Evolutionary conservation across 345 rosid species (phyloP), one percentile per base, ranked within the genome.

Genomic region (Arabidopsis arenosa): DNA sequence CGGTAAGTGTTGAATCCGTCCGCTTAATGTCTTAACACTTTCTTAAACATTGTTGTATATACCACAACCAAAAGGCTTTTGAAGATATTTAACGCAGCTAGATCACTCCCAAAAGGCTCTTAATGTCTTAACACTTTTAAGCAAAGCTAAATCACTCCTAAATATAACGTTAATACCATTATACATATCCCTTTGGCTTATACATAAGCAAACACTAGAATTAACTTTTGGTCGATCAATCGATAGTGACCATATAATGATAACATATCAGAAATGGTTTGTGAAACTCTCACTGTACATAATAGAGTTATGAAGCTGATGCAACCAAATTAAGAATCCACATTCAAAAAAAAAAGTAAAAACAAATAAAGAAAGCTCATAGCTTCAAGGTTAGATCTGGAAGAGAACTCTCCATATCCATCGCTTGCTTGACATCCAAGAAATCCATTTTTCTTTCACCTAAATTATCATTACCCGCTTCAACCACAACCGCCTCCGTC

Each of bases 371-470:
- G 47, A 63, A 14, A 74, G 67, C 63, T 82, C 58, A 90, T 66
- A 87, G 95, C 81, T 88, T 90, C 74, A 90, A 73, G 68, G 89
- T 81, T 53, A 90, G 83, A 69, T 90, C 92, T 15, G 92, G 95
- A 39, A 63, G 67, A 41, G 90, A 84, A 68, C 72, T 73, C 36
- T 72, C 88, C 65, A 81, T 70, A 54, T 83, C 70, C 64, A 78
- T 52, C 4, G 77, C 36, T 64, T 83, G 81, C 54, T 76, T 70
- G 52, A 66, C 78, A 37, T 77, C 83, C 59, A 78, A 51, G 71
- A 74, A 84, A 74, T 75, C 81, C 80, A 79, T 53, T 55, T 78
- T 73, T 17, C 60, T 62, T 67, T 66, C 75, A 61, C 70, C 49
- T 77, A 77, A 57, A 70, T 53, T 9, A 15, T 64, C 75, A 35